phyloP scores from a whole-genome alignment of 2,329 filamentous ascomycete genomes.

The Phaeophleospora eucalypticola region DNA sequence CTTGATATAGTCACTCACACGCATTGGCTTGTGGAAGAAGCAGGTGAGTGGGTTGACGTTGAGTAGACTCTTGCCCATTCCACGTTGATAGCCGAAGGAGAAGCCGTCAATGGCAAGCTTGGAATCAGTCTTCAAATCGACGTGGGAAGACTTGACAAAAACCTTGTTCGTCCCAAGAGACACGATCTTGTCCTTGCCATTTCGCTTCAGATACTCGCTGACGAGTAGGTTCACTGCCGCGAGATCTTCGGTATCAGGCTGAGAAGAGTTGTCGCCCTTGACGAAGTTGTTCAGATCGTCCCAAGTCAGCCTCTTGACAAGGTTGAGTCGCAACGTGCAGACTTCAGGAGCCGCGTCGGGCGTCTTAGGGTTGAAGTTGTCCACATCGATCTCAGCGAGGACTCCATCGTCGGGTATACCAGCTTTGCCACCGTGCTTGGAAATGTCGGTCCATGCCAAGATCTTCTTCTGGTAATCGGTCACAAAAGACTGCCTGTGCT shows the following conservation, averaged over 20 bases:
- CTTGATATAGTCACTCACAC: slow-evolving; percentile 1
- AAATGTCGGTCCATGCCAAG: slow-evolving; percentile 2
- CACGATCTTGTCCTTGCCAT: slow-evolving; percentile 9
- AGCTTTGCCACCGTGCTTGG: not conserved
- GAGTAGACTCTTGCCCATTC: slow-evolving; percentile 4
- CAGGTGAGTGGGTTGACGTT: slow-evolving; percentile 20
- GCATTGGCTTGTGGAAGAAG: slow-evolving; percentile 12
- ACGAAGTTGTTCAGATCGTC: not conserved
- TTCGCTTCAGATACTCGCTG: not conserved
- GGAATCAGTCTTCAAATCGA: not conserved
- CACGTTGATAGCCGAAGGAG: slow-evolving; percentile 5
- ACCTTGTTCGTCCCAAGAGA: slow-evolving; percentile 1
- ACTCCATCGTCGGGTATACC: not conserved
- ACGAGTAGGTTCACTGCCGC: slow-evolving; percentile 21
- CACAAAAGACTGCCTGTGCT: slow-evolving; percentile 1
- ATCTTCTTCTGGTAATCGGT: slow-evolving; percentile 16
- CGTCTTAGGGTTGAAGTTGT: not conserved
- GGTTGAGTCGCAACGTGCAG: not conserved
- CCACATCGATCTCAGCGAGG: not conserved
- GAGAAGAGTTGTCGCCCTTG: not conserved
- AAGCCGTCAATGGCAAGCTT: too few species aligned
- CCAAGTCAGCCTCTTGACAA: not conserved
- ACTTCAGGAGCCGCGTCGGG: not conserved
- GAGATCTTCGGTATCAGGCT: slow-evolving; percentile 5
- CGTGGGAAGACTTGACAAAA: not conserved